Base-by-base conservation (phyloP, 352 stramenopile genomes). In the Thraustochytrium striatum region DNA sequence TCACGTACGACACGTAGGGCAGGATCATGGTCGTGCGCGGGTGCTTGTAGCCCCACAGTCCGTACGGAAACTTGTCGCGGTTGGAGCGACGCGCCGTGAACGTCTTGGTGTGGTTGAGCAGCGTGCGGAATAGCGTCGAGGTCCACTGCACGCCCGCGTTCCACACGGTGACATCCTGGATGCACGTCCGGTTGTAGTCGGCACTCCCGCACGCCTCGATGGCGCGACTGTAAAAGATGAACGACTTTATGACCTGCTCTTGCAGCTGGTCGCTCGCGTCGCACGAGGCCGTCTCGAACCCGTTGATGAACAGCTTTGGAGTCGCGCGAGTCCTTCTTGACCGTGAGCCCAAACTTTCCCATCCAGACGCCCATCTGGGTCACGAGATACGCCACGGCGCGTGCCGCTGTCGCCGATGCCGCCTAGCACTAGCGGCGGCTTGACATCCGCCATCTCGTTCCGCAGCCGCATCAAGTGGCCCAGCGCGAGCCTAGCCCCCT, bases 291-390 rank as follows among this genome's bases (percentile, higher is more conserved):
- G 65, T 75, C 3, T 7, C 5, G 41, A 75, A 75, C 3, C 65
- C 65, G 30, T 70, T 75, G 43, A 75, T 75, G 39, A 75, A 75
- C 16, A 75, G 65, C 13, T n/a, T 72, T n/a, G 7, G 65, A 75
- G 52, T 75, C 65, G 21, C 65, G n/a, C 0, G 65, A 75, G 52
- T 75, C 65, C 39, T 75, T 75, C 36, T 61, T 75, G 3, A 75
- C 65, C 8, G 65, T 75, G 7, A 16, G 11, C 11, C 65, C 65
- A n/a, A 68, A 75, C 39, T 61, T 75, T 21, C 65, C 65, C 65
- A 75, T 75, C 65, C 65, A 75, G 7, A 75, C 65, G 50, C 65
- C 65, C 5, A 75, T 19, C 65, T 75, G 65, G 8, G 65, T 75
- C 25, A 61, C 65, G 21, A 75, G 65, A 50, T 75, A 75, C 25